Evolutionary conservation across 805 yeast genomes (phyloP).

Genomic region (Scheffersomyces lignosus): DNA sequence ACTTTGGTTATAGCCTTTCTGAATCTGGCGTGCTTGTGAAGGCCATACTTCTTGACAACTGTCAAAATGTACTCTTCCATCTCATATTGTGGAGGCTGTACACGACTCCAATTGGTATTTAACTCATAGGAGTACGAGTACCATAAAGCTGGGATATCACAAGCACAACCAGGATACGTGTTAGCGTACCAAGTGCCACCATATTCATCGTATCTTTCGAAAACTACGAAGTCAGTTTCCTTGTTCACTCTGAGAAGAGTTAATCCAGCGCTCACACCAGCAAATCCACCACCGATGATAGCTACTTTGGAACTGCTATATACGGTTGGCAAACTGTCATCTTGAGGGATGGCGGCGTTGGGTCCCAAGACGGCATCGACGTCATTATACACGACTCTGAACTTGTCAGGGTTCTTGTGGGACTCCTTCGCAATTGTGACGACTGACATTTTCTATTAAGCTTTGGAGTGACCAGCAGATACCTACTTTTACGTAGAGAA

Average conservation of each 20-base stretch:
- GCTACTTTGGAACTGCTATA: constrained; percentile 29
- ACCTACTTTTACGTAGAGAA: too few species aligned
- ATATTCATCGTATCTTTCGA: constrained; percentile 39
- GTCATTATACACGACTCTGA: constrained; percentile 27
- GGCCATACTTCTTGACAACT: constrained; percentile 29
- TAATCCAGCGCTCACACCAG: constrained; percentile 35
- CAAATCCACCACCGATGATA: constrained; percentile 43
- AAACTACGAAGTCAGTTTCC: constrained; percentile 30
- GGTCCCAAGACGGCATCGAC: constrained; percentile 27
- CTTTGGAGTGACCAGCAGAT: too few species aligned
- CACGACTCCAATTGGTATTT: constrained; percentile 34
- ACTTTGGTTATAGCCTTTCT: constrained; percentile 19
- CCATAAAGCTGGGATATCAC: constrained; percentile 45
- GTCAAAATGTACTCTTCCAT: constrained; percentile 39
- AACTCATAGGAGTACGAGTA: constrained; percentile 35
- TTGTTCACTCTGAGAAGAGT: constrained; percentile 24
- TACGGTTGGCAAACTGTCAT: constrained; percentile 18
- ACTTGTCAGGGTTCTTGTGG: constrained; percentile 31
- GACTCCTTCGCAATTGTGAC: constrained; percentile 29
- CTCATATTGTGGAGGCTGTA: constrained; percentile 44
- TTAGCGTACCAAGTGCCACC: constrained; percentile 50
- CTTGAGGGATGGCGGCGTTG: constrained; percentile 15
- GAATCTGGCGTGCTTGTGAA: constrained; percentile 22
- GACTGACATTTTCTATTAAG: constrained; percentile 23
- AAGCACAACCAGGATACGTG: constrained; percentile 47